phyloP scores from a whole-genome alignment of 2,329 filamentous ascomycete genomes.

The Cadophora sp. region DNA sequence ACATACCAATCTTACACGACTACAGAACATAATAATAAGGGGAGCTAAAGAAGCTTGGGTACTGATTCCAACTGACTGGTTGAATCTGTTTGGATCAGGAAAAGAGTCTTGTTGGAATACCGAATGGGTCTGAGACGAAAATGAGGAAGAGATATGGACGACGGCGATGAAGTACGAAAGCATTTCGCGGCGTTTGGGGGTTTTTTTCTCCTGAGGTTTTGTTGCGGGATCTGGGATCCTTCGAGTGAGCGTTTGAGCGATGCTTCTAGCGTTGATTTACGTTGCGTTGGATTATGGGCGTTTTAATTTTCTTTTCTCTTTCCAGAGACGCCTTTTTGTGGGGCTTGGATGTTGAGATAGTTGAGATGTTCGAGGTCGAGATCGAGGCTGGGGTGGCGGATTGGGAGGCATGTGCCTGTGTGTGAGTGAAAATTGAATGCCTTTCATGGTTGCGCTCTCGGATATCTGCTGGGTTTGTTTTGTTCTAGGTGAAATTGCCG shows the following conservation, averaged over 20 bases:
- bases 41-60: background rate
- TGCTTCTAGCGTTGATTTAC: too few relatives aligned
- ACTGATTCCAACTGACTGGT: background rate
- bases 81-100: background rate
- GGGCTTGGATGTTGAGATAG: too few relatives aligned
- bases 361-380: too few relatives aligned
- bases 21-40: background rate
- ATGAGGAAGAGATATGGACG: background rate
- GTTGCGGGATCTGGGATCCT: background rate
- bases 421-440: too few relatives aligned
- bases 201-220: background rate
- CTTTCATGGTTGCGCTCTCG: too few relatives aligned
- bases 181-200: constrained; percentile 5
- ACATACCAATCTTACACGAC: background rate
- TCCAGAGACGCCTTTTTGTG: too few relatives aligned
- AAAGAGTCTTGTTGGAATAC: background rate
- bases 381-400: too few relatives aligned
- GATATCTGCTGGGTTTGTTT: too few relatives aligned
- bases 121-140: background rate
- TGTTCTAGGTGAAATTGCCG: too few relatives aligned
- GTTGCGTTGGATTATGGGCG: too few relatives aligned
- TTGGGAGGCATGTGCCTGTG: too few relatives aligned
- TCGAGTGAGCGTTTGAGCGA: background rate
- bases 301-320: too few relatives aligned
- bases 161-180: background rate